Percentiles rank a stretch among this genome's conserved stretches.
These are phyloP conservation scores for Heterobasidion annosum DNA, from an alignment of 1,284 basidiomycete species.

Conservation along the genomic window DNA sequence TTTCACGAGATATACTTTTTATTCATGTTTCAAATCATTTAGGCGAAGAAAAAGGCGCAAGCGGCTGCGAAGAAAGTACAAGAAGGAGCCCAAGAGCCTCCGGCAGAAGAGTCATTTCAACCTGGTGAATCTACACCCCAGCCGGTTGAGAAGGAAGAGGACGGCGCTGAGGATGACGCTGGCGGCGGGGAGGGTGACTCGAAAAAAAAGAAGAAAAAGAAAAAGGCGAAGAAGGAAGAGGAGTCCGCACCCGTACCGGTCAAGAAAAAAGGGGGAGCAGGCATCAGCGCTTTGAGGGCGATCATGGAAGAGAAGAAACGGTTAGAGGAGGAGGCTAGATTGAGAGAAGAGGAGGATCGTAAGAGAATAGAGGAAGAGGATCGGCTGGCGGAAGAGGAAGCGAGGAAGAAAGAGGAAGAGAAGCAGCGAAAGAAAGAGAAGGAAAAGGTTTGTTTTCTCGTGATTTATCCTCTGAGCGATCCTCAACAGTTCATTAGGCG, in stretches of 20 bases:
- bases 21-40: slow-evolving; percentile 7
- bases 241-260: slow-evolving; percentile 41
- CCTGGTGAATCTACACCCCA: slow-evolving; percentile 15
- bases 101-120: slow-evolving; percentile 16
- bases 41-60: slow-evolving; percentile 95
- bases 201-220: slow-evolving; percentile 90
- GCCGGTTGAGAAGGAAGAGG: slow-evolving; percentile 41
- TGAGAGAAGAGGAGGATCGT: slow-evolving; percentile 66
- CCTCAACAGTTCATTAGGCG: slow-evolving; percentile 36
- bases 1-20: neutral
- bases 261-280: slow-evolving; percentile 64
- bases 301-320: slow-evolving; percentile 88
- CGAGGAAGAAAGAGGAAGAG: slow-evolving; percentile 68
- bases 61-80: slow-evolving; percentile 74
- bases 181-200: slow-evolving; percentile 32
- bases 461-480: slow-evolving; percentile 1
- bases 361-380: slow-evolving; percentile 82
- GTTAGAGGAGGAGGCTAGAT: slow-evolving; percentile 72
- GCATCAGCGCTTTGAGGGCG: slow-evolving; percentile 67
- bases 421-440: slow-evolving; percentile 82
- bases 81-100: slow-evolving; percentile 18
- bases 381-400: slow-evolving; percentile 69
- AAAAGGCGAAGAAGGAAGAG: slow-evolving; percentile 73
- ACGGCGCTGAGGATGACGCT: slow-evolving; percentile 44
- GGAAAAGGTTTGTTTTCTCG: slow-evolving; percentile 60